A percentile compares a stretch with the other conserved stretches of the same genome.
Evolutionary conservation across 192 early-diverging fungal genomes (phyloP).

Genomic region (Geosiphon pyriformis): DNA sequence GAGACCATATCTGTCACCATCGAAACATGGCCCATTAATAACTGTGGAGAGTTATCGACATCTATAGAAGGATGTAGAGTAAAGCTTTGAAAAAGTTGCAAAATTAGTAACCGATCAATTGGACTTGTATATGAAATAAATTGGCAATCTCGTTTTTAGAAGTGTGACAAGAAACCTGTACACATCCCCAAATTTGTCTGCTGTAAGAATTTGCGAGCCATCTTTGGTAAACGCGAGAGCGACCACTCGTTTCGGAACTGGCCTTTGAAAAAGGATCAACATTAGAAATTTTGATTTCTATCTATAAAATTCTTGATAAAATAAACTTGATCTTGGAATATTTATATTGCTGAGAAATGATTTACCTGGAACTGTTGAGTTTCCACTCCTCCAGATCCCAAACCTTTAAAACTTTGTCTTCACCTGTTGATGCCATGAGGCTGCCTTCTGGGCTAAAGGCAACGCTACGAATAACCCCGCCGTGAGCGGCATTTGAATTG

Average conservation of each 20-base stretch:
- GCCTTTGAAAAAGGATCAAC: conserved; percentile 29
- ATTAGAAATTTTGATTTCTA: neutral
- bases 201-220: conserved; percentile 60
- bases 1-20: conserved; percentile 82
- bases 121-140: no score
- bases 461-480: conserved; percentile 41
- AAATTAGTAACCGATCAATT: no score
- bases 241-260: conserved; percentile 68
- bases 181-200: conserved; percentile 97
- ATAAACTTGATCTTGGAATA: neutral
- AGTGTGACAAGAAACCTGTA: conserved; percentile 70
- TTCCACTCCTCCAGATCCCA: conserved; percentile 62
- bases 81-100: conserved; percentile 30
- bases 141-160: no score
- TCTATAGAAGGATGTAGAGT: conserved; percentile 29
- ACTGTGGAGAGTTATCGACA: conserved; percentile 34
- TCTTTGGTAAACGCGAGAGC: conserved; percentile 62
- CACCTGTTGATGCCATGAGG: conserved; percentile 56
- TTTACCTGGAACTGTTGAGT: conserved; percentile 37
- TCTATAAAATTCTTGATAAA: neutral
- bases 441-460: conserved; percentile 53
- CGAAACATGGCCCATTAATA: conserved; percentile 87
- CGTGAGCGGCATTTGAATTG: conserved; percentile 10
- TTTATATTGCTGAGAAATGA: neutral
- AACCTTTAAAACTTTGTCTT: conserved; percentile 63